Conservation (phyloP, 768 basidiomycete species). For the Termitomyces eurrhizus region DNA sequence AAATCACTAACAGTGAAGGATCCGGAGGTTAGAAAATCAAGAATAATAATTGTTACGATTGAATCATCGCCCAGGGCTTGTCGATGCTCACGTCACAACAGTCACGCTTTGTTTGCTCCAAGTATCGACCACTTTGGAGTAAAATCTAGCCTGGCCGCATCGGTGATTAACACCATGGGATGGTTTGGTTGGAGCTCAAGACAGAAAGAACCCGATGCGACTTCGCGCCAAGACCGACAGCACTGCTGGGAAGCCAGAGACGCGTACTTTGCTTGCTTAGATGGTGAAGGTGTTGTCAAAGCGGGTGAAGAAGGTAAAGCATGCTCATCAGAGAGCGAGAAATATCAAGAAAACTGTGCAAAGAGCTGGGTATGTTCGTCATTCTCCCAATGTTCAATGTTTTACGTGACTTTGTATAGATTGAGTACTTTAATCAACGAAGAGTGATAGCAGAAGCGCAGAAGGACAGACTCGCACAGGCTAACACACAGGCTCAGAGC, state of each 20-base stretch:
- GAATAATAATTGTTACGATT: no score
- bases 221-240: slow-evolving; percentile 62
- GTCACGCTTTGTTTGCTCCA: neutral
- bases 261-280: slow-evolving; percentile 81
- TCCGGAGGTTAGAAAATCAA: neutral
- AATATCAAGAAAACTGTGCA: slow-evolving; percentile 74
- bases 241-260: slow-evolving; percentile 87
- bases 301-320: slow-evolving; percentile 63
- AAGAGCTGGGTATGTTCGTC: slow-evolving; percentile 77
- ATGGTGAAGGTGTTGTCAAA: slow-evolving; percentile 60
- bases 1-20: neutral
- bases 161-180: slow-evolving; percentile 27
- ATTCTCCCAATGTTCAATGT: neutral
- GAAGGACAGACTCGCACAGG: slow-evolving; percentile 60
- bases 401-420: slow-evolving; percentile 39
- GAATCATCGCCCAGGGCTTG: neutral
- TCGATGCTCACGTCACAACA: neutral
- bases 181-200: slow-evolving; percentile 37
- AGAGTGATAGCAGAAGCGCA: slow-evolving; percentile 79
- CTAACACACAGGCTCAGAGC: slow-evolving; percentile 31
- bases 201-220: slow-evolving; percentile 35
- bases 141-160: no score
- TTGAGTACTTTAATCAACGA: slow-evolving; percentile 93
- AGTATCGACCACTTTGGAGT: neutral
- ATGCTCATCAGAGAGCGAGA: slow-evolving; percentile 53